Evolutionary conservation across 257 asterid species (phyloP).

Genomic region (Plectranthus barbatus): DNA sequence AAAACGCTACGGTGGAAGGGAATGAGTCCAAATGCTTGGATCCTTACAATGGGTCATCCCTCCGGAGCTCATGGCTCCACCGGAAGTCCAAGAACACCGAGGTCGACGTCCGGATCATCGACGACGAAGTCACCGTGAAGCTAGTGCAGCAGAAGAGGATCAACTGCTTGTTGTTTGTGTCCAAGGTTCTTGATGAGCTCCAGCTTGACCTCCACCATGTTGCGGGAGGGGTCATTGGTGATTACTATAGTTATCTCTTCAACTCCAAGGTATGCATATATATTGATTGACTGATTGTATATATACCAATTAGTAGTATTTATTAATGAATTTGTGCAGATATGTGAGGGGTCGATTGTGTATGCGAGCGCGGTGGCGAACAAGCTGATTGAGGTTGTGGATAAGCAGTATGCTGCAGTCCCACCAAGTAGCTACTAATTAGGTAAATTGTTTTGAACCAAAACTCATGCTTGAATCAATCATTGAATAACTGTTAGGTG

Average conservation of each 20-base stretch:
- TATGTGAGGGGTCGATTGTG: constrained; percentile 79
- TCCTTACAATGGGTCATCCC: constrained; percentile 35
- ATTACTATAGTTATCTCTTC: constrained; percentile 67
- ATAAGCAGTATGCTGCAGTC: constrained; percentile 58
- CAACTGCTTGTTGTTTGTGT: constrained; percentile 61
- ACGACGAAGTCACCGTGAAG: constrained; percentile 77
- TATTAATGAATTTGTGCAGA: constrained; percentile 29
- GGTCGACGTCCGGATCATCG: constrained; percentile 76
- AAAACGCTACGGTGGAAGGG: constrained; percentile 19
- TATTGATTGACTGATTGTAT: no score
- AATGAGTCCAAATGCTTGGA: constrained; percentile 29
- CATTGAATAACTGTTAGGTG: background rate
- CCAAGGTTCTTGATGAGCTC: constrained; percentile 76
- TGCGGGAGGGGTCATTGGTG: constrained; percentile 90
- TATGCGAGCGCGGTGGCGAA: constrained; percentile 84
- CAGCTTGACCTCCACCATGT: constrained; percentile 86
- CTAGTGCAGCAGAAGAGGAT: constrained; percentile 85
- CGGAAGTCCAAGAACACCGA: constrained; percentile 69
- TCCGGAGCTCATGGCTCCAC: constrained; percentile 89
- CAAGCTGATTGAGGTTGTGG: constrained; percentile 79
- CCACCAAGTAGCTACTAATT: constrained; percentile 53
- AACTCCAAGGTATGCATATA: constrained; percentile 60
- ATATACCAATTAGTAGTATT: no score
- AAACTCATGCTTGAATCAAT: background rate
- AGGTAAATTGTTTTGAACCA: background rate